Evolutionary conservation across 176 grass and related monocot species (phyloP).

Genomic region (Thinopyrum elongatum): DNA sequence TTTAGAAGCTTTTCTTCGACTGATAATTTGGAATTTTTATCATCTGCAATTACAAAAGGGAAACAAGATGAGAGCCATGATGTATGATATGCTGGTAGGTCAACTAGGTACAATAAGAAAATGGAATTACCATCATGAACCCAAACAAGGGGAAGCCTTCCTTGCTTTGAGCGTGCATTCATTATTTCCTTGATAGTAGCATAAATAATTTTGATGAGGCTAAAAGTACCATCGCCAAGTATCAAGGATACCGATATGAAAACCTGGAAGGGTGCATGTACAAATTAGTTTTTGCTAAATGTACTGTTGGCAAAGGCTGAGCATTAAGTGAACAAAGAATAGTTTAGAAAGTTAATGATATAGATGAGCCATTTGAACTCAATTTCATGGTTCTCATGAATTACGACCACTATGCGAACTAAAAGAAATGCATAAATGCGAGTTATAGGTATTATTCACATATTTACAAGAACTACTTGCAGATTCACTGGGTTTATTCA

Average conservation of each 20-base stretch:
- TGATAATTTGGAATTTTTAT: conserved; percentile 47
- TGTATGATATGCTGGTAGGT: background rate
- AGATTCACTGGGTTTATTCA: background rate
- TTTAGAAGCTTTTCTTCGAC: conserved; percentile 45
- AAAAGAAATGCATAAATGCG: background rate
- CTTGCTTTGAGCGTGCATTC: conserved; percentile 48
- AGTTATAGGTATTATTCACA: background rate
- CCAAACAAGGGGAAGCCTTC: conserved; percentile 37
- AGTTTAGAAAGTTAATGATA: background rate
- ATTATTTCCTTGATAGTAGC: conserved; percentile 55
- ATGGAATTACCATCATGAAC: conserved; percentile 11
- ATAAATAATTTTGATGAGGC: conserved; percentile 65
- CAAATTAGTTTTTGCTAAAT: background rate
- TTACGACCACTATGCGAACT: background rate
- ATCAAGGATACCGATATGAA: conserved; percentile 77
- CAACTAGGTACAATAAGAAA: background rate
- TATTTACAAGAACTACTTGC: background rate
- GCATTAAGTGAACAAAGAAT: background rate
- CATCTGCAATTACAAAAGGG: conserved; percentile 55
- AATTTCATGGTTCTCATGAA: background rate
- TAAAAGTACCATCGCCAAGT: conserved; percentile 67
- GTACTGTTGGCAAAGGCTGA: background rate
- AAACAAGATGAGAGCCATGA: conserved; percentile 16
- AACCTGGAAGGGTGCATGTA: conserved; percentile 28
- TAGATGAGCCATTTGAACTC: background rate